Percentiles rank a stretch among this genome's conserved stretches.
Evolutionary conservation across 768 basidiomycete species (phyloP).

Genomic region (Leccinum uliginosum): DNA sequence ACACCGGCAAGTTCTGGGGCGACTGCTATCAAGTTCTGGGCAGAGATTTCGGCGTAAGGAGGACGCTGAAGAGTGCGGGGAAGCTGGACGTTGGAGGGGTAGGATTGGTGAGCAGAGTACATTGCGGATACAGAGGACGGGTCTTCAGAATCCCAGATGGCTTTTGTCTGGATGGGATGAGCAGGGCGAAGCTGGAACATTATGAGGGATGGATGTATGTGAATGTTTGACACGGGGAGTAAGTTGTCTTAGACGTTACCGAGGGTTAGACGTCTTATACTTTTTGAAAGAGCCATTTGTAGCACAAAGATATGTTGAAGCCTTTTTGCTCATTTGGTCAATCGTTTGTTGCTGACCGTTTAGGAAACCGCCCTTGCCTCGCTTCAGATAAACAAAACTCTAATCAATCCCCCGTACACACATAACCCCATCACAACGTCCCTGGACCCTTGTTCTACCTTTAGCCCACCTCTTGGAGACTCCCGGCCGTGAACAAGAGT

Average conservation of each 20-base stretch:
- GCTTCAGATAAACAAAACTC: conserved; percentile 17
- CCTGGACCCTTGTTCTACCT: conserved; percentile 28
- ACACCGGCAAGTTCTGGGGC: conserved; percentile 47
- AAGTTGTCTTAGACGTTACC: conserved; percentile 12
- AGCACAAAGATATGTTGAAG: conserved; percentile 33
- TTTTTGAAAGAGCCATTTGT: conserved; percentile 17
- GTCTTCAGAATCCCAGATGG: conserved; percentile 34
- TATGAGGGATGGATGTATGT: conserved; percentile 18
- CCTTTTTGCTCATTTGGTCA: conserved; percentile 31
- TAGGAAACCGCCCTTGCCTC: conserved; percentile 23
- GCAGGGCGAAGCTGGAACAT: conserved; percentile 35
- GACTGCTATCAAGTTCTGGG: conserved; percentile 50
- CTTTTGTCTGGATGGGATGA: conserved; percentile 34
- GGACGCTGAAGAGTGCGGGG: conserved; percentile 71
- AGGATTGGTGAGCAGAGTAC: conserved; percentile 28
- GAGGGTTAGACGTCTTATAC: conserved; percentile 27
- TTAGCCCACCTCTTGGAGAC: conserved; percentile 11
- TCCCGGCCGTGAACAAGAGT: neutral
- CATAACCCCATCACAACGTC: conserved; percentile 28
- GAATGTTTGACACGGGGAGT: conserved; percentile 14
- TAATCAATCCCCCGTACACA: conserved; percentile 10
- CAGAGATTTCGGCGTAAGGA: conserved; percentile 50
- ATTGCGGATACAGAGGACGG: conserved; percentile 21
- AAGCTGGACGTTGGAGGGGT: conserved; percentile 49
- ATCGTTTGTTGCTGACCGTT: conserved; percentile 31